A percentile compares a stretch with the other conserved stretches of the same genome.
Conservation (phyloP, 1,139 yeast species). For the Suhomyces ambrosiae region DNA sequence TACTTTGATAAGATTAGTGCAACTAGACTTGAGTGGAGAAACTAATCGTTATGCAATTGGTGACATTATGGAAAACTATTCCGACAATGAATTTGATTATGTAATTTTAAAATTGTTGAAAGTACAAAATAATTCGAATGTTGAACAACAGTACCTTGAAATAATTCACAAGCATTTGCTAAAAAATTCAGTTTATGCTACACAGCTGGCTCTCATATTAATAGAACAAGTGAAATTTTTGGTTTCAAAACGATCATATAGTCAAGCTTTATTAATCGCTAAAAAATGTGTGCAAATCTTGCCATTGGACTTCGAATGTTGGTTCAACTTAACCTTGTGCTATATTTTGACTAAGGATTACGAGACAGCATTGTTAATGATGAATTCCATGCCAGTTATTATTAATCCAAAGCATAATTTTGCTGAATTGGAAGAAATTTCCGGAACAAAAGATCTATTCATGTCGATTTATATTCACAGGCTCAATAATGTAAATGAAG, state of each 20-base stretch:
- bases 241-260: slow-evolving; percentile 30
- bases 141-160: slow-evolving; percentile 28
- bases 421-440: slow-evolving; percentile 24
- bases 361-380: slow-evolving; percentile 33
- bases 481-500: slow-evolving; percentile 21
- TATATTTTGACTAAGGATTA: slow-evolving; percentile 35
- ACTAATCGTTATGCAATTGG: slow-evolving; percentile 25
- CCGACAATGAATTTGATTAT: slow-evolving; percentile 30
- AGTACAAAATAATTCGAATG: slow-evolving; percentile 29
- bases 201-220: slow-evolving; percentile 41
- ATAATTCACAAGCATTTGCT: slow-evolving; percentile 29
- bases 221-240: slow-evolving; percentile 44
- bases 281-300: slow-evolving; percentile 34
- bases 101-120: slow-evolving; percentile 34
- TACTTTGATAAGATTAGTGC: slow-evolving; percentile 27
- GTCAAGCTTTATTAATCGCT: slow-evolving; percentile 34
- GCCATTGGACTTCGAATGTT: slow-evolving; percentile 47
- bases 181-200: slow-evolving; percentile 22
- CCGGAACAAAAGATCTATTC: slow-evolving; percentile 37
- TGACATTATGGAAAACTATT: slow-evolving; percentile 21
- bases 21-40: slow-evolving; percentile 22
- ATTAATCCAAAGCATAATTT: slow-evolving; percentile 16
- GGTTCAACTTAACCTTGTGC: slow-evolving; percentile 40
- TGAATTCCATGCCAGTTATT: slow-evolving; percentile 41
- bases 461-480: slow-evolving; percentile 30